Base-by-base conservation (phyloP, 768 basidiomycete species). In the Nevesoporus exiguus region DNA sequence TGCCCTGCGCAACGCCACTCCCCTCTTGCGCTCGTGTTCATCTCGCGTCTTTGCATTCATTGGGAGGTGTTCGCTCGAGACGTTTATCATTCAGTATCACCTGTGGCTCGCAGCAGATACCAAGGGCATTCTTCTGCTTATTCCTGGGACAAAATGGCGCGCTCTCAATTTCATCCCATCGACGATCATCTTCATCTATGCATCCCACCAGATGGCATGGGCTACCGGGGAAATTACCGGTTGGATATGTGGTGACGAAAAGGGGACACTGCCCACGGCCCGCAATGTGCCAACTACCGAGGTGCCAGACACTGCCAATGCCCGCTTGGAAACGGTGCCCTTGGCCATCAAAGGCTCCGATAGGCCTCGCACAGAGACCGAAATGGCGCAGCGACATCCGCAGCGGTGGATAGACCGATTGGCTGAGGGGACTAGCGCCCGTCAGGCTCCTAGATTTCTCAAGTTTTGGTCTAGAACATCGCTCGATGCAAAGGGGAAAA, bases 21-120 rank as follows among this genome's bases (percentile, higher is more conserved):
- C 78, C 3, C 73, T 81, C 47, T 74, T 95, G 41, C 85, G 93
- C 37, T 88, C 88, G 3, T 78, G 77, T 34, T 81, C 81, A 21
- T 89, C 85, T 11, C 76, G 74, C 14, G 70, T 82, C 27, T 95
- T 93, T 73, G 83, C 83, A 24, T 92, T 90, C 72, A 77, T 95
- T 48, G 93, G 93, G 37, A 83, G 76, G 66, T 93, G 90, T 71
- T 94, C 92, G 5, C 78, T 96, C 50, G 93, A 97, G 71, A 88
- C 92, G 0, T 97, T 94, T 69, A 88, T 95, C 64, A 81, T 95
- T 54, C 93, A 96, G 66, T 95, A 85, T 68, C 92, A 91, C 62
- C 73, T 90, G 41, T 93, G 90, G 90, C 76, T 93, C 31, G 92
- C 88, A 0, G 88, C 79, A 4, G 90, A 93, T 62, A 90, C 86